Evolutionary conservation across 2,329 filamentous ascomycete species (phyloP), one percentile per base, ranked within the genome.

Genomic region (Monilinia fructicola): DNA sequence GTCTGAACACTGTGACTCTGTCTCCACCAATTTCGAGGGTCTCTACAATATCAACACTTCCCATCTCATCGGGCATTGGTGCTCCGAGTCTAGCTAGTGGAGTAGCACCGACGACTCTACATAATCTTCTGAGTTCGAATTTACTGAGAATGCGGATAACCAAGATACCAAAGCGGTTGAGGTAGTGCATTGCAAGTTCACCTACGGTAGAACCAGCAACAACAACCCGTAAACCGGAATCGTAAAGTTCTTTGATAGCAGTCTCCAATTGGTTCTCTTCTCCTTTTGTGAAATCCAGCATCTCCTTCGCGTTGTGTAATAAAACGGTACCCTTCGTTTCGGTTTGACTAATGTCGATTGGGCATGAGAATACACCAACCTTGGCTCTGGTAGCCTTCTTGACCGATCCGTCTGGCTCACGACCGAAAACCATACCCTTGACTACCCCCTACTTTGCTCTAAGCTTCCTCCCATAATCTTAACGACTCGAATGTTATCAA

Each of bases 21-120:
- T 99, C 95, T 73, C 95, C 95, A 71, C 95, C 95, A 77, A 99
- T 98, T 81, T 99, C 95, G 54, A 96, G 85, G 1, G 96, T 98
- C 85, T 99, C 95, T 42, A 99, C 95, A 67, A 99, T 80, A 77
- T 99, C 95, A 70, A 99, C 88, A 74, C 81, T 90, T 71, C 95
- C 95, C 93, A 97, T 98, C 84, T 99, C 95, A 74, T 99, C 95
- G n/a, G 96, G 95, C 95, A 99, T 99, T 54, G 95, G 95, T 21
- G 96, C 95, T 71, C 95, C 95, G 58, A 99, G 84, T 74, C 95
- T 90, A 64, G 96, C 96, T 69, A 99, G 85, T n/a, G 95, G 95
- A 18, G 95, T 97, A 66, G 95, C 95, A 70, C 94, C 94, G 63
- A 98, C 94, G 31, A 99, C 95, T 70, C 95, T 90, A 85, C 96